Conservation (phyloP, 2,329 filamentous ascomycete genomes). For the Incumbomyces delicatus region DNA sequence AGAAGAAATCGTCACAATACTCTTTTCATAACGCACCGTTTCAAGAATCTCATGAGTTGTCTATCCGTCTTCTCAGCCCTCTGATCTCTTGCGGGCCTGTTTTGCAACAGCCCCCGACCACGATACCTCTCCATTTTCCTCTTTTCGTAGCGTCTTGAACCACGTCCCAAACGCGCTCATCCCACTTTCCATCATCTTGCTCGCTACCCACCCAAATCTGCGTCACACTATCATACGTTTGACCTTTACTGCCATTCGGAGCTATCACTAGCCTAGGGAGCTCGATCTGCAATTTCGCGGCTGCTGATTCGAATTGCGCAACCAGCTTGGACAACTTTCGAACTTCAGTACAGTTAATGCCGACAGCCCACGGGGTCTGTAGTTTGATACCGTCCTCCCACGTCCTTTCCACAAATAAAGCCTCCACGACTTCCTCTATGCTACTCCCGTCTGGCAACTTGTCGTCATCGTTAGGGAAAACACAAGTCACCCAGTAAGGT, state of each 20-base stretch:
- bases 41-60: neutral
- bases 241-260: constrained; percentile 59
- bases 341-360: constrained; percentile 54
- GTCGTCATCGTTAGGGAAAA: constrained; percentile 49
- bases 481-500: constrained; percentile 53
- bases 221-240: constrained; percentile 56
- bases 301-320: constrained; percentile 27
- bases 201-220: constrained; percentile 45
- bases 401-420: constrained; percentile 24
- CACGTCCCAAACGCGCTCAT: constrained; percentile 25
- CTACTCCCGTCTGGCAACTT: constrained; percentile 48
- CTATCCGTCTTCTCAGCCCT: constrained; percentile 18
- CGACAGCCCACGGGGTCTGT: constrained; percentile 48
- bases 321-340: constrained; percentile 24
- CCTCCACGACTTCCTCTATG: constrained; percentile 34
- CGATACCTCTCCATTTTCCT: constrained; percentile 20
- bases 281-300: constrained; percentile 27
- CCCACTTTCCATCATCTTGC: constrained; percentile 22
- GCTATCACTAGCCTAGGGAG: constrained; percentile 52
- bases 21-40: too few relatives aligned
- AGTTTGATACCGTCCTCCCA: constrained; percentile 6
- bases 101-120: constrained; percentile 41
- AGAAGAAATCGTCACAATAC: too few relatives aligned
- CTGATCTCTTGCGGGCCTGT: constrained; percentile 30
- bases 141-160: constrained; percentile 15